Conservation (phyloP, 805 yeast genomes). For the Ogataea haglerorum region DNA sequence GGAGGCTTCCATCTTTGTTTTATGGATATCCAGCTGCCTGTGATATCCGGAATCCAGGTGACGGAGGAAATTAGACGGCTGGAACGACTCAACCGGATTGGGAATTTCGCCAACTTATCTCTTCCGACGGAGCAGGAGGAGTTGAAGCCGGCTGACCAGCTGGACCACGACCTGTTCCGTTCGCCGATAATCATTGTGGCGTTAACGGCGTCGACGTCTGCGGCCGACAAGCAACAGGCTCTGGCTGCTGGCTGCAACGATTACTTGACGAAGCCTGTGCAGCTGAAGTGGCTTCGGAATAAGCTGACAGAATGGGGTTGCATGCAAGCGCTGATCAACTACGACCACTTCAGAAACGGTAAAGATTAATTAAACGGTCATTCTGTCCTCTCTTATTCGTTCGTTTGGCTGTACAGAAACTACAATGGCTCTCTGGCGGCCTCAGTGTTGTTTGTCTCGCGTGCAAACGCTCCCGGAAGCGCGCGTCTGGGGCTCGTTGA, state of each 20-base stretch:
- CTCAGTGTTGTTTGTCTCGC: conserved; percentile 5
- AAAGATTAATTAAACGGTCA: conserved; percentile 3
- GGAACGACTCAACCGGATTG: conserved; percentile 78
- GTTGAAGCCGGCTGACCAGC: conserved; percentile 41
- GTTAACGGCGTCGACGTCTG: conserved; percentile 84
- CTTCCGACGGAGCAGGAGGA: conserved; percentile 18
- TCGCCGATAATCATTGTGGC: conserved; percentile 99
- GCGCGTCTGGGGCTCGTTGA: conserved; percentile 15
- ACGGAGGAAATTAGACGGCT: conserved; percentile 85
- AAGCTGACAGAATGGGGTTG: conserved; percentile 98
- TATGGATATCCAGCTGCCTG: conserved; percentile 97
- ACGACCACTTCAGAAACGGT: conserved; percentile 78
- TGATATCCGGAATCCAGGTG: conserved; percentile 92
- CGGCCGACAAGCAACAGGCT: conserved; percentile 84
- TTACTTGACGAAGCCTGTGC: conserved; percentile 93
- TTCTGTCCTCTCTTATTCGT: conserved; percentile 1
- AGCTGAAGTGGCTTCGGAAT: conserved; percentile 87
- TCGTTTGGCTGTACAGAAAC: conserved; percentile 3
- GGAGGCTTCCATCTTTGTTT: conserved; percentile 94
- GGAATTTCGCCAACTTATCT: conserved; percentile 41
- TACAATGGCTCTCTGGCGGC: conserved; percentile 3
- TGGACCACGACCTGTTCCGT: conserved; percentile 63
- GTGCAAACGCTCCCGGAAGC: conserved; percentile 14
- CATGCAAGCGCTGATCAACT: conserved; percentile 96
- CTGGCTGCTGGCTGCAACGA: conserved; percentile 97